These are phyloP conservation scores for Wickerhamomyces subpelliculosus DNA, from an alignment of 805 yeast genomes.

Conservation along the genomic window DNA sequence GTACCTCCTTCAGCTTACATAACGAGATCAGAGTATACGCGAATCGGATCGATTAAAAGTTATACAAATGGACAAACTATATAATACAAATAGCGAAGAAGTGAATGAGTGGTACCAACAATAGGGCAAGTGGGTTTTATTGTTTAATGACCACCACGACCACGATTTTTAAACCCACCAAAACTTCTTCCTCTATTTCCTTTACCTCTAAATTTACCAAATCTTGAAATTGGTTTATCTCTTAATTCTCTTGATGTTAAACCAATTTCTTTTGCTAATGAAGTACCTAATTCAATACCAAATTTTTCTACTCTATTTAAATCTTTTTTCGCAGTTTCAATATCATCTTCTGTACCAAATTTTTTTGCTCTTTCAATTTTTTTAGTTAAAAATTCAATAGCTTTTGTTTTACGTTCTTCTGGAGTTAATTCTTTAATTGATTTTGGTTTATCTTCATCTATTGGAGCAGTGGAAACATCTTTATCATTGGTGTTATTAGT, in stretches of 20 bases:
- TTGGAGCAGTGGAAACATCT: too few species aligned
- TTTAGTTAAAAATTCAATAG: conserved; percentile 58
- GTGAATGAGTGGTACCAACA: too few species aligned
- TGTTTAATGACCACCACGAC: not conserved
- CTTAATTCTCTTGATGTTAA: conserved; percentile 22
- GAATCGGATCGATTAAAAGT: too few species aligned
- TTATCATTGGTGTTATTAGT: conserved; percentile 3
- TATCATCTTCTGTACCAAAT: conserved; percentile 60
- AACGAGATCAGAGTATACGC: too few species aligned
- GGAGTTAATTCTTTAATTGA: conserved; percentile 36
- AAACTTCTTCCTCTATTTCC: conserved; percentile 6
- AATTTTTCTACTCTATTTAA: conserved; percentile 74
- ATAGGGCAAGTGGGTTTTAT: too few species aligned
- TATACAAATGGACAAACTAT: too few species aligned
- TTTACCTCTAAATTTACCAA: conserved; percentile 1
- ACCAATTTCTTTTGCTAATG: conserved; percentile 64
- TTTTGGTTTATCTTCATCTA: conserved; percentile 23
- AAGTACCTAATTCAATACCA: conserved; percentile 66
- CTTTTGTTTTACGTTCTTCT: conserved; percentile 65
- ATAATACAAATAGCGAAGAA: too few species aligned
- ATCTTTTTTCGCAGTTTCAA: conserved; percentile 50
- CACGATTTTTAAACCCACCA: conserved; percentile 5
- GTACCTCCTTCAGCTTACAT: too few species aligned
- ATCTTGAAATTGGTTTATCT: not conserved
- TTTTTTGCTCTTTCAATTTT: conserved; percentile 69